These are phyloP conservation scores for Trichoderma parareesei DNA, from an alignment of 495 filamentous ascomycete species.

Conservation along the genomic window DNA sequence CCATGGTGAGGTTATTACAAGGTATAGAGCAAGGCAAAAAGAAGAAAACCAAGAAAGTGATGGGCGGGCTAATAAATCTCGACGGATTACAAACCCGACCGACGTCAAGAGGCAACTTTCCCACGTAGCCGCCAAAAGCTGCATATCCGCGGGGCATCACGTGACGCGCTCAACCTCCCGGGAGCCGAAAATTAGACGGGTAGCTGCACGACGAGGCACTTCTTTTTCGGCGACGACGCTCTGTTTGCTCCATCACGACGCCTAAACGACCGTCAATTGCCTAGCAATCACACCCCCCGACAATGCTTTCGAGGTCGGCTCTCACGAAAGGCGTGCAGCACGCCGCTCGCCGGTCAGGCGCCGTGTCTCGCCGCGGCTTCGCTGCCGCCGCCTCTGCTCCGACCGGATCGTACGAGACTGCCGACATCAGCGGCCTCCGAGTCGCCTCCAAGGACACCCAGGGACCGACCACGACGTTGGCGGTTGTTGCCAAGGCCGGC, in stretches of 20 bases:
- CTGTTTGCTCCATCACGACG: slow-evolving; percentile 10
- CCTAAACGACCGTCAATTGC: slow-evolving; percentile 33
- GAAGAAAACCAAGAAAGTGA: not conserved
- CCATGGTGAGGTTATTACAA: not conserved
- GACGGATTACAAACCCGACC: slow-evolving; percentile 1
- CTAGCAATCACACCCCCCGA: slow-evolving; percentile 40
- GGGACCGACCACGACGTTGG: slow-evolving; percentile 82
- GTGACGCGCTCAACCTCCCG: slow-evolving; percentile 7
- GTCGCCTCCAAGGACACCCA: slow-evolving; percentile 78
- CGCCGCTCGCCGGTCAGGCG: slow-evolving; percentile 60
- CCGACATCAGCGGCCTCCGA: slow-evolving; percentile 81
- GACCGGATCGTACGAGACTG: slow-evolving; percentile 78
- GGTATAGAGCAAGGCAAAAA: not conserved
- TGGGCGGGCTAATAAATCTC: not conserved
- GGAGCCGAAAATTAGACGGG: slow-evolving; percentile 30
- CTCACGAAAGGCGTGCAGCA: slow-evolving; percentile 69
- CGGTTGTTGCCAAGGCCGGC: slow-evolving; percentile 85
- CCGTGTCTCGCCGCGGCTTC: slow-evolving; percentile 58
- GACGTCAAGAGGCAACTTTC: slow-evolving; percentile 2
- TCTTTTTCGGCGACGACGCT: slow-evolving; percentile 12
- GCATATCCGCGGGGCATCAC: slow-evolving; percentile 9
- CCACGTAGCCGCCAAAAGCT: not conserved
- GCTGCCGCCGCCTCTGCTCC: slow-evolving; percentile 68
- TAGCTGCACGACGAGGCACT: slow-evolving; percentile 14
- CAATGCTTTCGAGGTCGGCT: slow-evolving; percentile 80